A percentile compares a stretch with the other conserved stretches of the same genome.
Conservation (phyloP, 352 stramenopile genomes). For the Phytophthora pini region DNA sequence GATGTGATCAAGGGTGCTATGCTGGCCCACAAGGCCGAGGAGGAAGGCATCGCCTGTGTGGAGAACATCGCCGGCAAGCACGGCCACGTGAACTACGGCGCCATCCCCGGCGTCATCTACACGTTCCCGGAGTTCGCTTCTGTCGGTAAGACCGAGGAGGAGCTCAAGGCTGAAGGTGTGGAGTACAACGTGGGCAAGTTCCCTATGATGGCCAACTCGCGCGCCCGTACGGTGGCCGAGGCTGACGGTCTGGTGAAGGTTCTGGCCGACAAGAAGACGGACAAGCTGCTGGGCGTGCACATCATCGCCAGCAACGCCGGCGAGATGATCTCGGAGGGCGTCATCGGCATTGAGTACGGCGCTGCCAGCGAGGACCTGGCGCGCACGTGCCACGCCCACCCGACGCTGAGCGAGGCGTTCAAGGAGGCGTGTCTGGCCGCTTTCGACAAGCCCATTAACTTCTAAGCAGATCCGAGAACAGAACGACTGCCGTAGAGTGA, state of each 20-base stretch:
- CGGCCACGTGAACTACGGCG: conserved; percentile 99
- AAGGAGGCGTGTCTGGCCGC: conserved; percentile 99
- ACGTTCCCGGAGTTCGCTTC: conserved; percentile 97
- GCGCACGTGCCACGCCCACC: conserved; percentile 98
- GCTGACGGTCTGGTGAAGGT: conserved; percentile 98
- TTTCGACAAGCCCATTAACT: conserved; percentile 99
- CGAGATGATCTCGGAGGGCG: conserved; percentile 99
- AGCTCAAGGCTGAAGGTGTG: conserved; percentile 96
- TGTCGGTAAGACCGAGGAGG: conserved; percentile 98
- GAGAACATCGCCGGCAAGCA: conserved; percentile 97
- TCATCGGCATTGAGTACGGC: conserved; percentile 99
- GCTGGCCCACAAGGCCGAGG: conserved; percentile 99
- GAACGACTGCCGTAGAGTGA: conserved; percentile 16
- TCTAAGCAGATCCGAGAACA: conserved; percentile 77
- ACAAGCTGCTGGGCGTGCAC: conserved; percentile 98
- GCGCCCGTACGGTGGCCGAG: conserved; percentile 94
- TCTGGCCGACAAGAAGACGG: conserved; percentile 97
- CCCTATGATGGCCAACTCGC: conserved; percentile 97
- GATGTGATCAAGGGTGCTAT: conserved; percentile 98
- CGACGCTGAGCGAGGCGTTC: conserved; percentile 98
- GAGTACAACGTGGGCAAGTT: conserved; percentile 98
- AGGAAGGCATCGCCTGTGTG: conserved; percentile 98
- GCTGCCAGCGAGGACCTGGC: conserved; percentile 98
- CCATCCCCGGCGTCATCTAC: conserved; percentile 99
- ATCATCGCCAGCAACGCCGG: conserved; percentile 99